Percentiles rank a stretch among this genome's conserved stretches.
Evolutionary conservation across 495 filamentous ascomycete genomes (phyloP).

Genomic region (Penicillium tannophilum): DNA sequence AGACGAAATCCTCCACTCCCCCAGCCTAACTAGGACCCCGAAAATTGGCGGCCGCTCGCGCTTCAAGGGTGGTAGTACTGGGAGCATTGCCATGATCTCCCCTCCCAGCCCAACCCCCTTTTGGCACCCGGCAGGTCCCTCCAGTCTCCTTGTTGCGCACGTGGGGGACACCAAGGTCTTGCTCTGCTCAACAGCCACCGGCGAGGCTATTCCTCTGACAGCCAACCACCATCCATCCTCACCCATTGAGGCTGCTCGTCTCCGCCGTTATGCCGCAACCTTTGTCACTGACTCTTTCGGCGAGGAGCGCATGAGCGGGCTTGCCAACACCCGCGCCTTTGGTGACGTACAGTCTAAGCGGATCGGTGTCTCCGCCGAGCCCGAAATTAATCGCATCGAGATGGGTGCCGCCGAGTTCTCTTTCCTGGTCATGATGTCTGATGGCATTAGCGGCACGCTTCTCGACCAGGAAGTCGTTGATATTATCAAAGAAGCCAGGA

Average conservation of each 20-base stretch:
- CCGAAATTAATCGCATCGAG: constrained; percentile 75
- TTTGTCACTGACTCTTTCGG: constrained; percentile 96
- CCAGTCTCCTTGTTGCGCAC: constrained; percentile 83
- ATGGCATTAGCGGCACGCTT: constrained; percentile 82
- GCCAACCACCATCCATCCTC: constrained; percentile 88
- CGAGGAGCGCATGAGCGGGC: constrained; percentile 90
- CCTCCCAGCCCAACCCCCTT: constrained; percentile 89
- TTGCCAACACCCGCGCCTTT: constrained; percentile 92
- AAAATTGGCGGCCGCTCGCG: constrained; percentile 68
- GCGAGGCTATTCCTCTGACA: constrained; percentile 76
- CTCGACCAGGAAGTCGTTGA: constrained; percentile 94
- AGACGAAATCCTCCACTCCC: constrained; percentile 73
- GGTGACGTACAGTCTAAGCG: constrained; percentile 90
- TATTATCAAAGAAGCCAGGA: constrained; percentile 88
- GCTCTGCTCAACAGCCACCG: constrained; percentile 78
- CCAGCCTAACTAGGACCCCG: constrained; percentile 56
- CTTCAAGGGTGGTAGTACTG: constrained; percentile 91
- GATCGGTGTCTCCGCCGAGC: constrained; percentile 90
- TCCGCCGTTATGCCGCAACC: constrained; percentile 81
- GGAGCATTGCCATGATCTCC: constrained; percentile 84
- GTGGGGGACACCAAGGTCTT: constrained; percentile 92
- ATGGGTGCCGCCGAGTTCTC: constrained; percentile 78
- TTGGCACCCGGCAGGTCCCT: constrained; percentile 86
- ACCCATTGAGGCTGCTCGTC: constrained; percentile 76
- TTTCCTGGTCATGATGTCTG: constrained; percentile 84